Evolutionary conservation across 1,139 yeast genomes (phyloP), one percentile per base, ranked within the genome.

Genomic region (Suhomyces coccinellae): DNA sequence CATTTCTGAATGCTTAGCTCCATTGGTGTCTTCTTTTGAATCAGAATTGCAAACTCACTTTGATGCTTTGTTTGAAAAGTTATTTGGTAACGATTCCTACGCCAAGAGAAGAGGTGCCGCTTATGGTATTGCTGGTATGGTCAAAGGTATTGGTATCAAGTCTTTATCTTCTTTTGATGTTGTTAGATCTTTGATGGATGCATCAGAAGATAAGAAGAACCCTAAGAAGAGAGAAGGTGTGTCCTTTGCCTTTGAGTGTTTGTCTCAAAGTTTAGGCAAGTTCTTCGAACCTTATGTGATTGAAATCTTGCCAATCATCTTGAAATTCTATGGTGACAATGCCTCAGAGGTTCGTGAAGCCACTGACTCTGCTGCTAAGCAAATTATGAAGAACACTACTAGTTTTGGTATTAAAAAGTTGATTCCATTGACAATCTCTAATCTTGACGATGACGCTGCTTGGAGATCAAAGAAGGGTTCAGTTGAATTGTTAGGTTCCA

Each of bases 391-490:
- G 48, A 80, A 84, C 57, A 88, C 99, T 9, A 90, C 98, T 5
- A 85, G 96, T 53, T 93, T 73, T 63, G 99, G 99, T 66, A 88
- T 93, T 47, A 88, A 87, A 63, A 85, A 86, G 56, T 77, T 93
- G 62, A 90, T 93, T 63, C 99, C 99, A 0, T 76, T 91, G 49
- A 95, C 97, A 0, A 80, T 93, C 47, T 81, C 84, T 31, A 89
- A 88, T 54, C 75, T 93, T 56, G 95, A 90, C 57, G 95, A 89
- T 57, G 96, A 89, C 52, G 83, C 85, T 47, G 87, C 95, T 0
- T 93, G 99, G 99, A 81, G 99, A 70, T 83, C 96, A 1, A 93
- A 93, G 67, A 89, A 91, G 67, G 99, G 98, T 11, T 89, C 98
- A 6, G 99, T 93, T 27, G 99, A 95, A 61, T 71, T 93, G 49